Evolutionary conservation across 441 rosid species (phyloP), one percentile per base, ranked within the genome.

Genomic region (Daphne laureola): DNA sequence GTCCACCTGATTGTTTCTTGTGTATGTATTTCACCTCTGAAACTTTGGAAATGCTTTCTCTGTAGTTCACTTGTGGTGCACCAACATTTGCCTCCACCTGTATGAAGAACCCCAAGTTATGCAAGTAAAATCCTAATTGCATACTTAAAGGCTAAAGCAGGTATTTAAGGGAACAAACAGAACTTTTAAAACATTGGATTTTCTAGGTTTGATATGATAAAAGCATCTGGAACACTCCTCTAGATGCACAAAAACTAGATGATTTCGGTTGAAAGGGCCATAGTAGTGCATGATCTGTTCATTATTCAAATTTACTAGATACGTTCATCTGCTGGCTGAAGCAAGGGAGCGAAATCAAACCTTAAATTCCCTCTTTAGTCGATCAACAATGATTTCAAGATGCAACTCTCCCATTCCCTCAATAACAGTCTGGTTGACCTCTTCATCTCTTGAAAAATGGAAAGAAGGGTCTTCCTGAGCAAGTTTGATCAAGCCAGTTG

Each of bases 391-490:
- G 62, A 92, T 92, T 77, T 92, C 98, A 3, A 92, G 96, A 84
- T 92, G 98, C 78, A 92, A 69, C 61, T 92, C 98, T 55, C 96
- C 96, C 98, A 92, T 92, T 53, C 98, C 98, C 71, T 88, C 98
- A 48, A 86, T 92, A 53, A 92, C 92, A 2, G 98, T 92, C 80
- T 92, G 98, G 62, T 92, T 89, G 71, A 77, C 77, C 77, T 92
- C 98, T 57, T 92, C 96, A 43, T 92, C 96, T 0, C 92, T 80
- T 0, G 96, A 84, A 72, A 92, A 92, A 67, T 92, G 96, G 81
- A 92, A 92, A 42, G 98, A 92, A 9, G 92, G 98, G 50, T 92
- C 98, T 81, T 92, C 98, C 65, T 92, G 96, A 51, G 98, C 94
- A 31, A 92, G 96, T 73, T 89, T 92, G 81, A 86, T 68, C 77